Conservation (phyloP, 2,329 filamentous ascomycete genomes). For the Colletotrichum tofieldiae region DNA sequence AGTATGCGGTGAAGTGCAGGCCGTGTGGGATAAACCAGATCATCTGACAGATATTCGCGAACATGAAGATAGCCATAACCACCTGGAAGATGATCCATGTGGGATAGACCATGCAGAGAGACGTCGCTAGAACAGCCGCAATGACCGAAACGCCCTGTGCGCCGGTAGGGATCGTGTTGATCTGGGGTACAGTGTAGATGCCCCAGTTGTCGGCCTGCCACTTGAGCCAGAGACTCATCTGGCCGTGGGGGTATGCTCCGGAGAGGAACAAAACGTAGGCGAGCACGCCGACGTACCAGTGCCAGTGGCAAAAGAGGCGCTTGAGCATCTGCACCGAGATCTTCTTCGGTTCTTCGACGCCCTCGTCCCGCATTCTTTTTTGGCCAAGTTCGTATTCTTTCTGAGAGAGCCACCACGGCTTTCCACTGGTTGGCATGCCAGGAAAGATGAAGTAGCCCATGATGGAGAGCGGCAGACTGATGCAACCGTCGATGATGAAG, state of each 20-base stretch:
- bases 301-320: constrained; percentile 47
- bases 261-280: constrained; percentile 46
- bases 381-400: constrained; percentile 53
- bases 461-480: constrained; percentile 67
- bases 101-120: constrained; percentile 53
- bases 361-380: constrained; percentile 48
- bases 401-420: constrained; percentile 53
- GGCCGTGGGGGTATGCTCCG: constrained; percentile 40
- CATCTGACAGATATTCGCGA: constrained; percentile 44
- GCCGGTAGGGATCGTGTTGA: constrained; percentile 46
- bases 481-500: constrained; percentile 70
- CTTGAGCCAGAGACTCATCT: constrained; percentile 46
- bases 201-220: constrained; percentile 41
- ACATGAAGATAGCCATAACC: constrained; percentile 44
- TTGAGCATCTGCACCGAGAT: constrained; percentile 47
- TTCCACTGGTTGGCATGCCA: constrained; percentile 56
- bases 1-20: constrained; percentile 44
- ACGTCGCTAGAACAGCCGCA: constrained; percentile 47
- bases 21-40: constrained; percentile 44
- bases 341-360: constrained; percentile 42
- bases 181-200: constrained; percentile 44
- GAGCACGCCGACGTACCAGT: constrained; percentile 47
- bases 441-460: constrained; percentile 64
- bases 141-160: constrained; percentile 50
- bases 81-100: constrained; percentile 50